Conservation (phyloP, 441 rosid species). For the Adansonia rubrostipa region DNA sequence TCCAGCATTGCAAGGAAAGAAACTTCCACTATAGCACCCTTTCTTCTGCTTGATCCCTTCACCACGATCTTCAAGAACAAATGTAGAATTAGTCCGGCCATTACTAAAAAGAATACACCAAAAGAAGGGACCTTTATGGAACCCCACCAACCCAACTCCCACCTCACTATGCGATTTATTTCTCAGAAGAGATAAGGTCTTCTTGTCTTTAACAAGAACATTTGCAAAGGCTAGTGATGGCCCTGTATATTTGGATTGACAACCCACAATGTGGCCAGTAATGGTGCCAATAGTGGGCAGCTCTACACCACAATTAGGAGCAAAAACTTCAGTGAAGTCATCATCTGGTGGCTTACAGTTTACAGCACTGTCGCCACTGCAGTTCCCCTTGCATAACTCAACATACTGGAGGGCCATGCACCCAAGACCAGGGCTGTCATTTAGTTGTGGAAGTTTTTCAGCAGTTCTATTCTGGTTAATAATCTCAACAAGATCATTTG, state of each 20-base stretch:
- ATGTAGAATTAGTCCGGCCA: slow-evolving; percentile 60
- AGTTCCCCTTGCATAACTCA: slow-evolving; percentile 70
- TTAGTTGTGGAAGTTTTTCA: slow-evolving; percentile 53
- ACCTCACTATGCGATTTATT: slow-evolving; percentile 70
- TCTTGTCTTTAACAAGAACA: slow-evolving; percentile 62
- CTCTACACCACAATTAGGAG: slow-evolving; percentile 85
- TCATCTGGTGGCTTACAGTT: slow-evolving; percentile 73
- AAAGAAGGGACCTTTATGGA: slow-evolving; percentile 65
- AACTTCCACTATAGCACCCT: slow-evolving; percentile 83
- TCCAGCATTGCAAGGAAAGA: slow-evolving; percentile 61
- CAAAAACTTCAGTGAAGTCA: slow-evolving; percentile 79
- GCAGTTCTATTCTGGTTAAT: slow-evolving; percentile 73
- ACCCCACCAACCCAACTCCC: slow-evolving; percentile 72
- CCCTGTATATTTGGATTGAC: slow-evolving; percentile 60
- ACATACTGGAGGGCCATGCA: slow-evolving; percentile 88
- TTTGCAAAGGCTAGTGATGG: slow-evolving; percentile 64
- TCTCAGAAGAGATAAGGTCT: slow-evolving; percentile 48
- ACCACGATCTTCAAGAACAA: slow-evolving; percentile 77
- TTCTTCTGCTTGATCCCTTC: slow-evolving; percentile 72
- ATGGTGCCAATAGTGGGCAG: slow-evolving; percentile 73
- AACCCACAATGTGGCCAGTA: slow-evolving; percentile 75
- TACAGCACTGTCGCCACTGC: slow-evolving; percentile 53
- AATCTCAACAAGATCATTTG: slow-evolving; percentile 72
- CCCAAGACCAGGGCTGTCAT: slow-evolving; percentile 85
- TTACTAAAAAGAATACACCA: slow-evolving; percentile 75